phyloP scores from a whole-genome alignment of 805 yeast genomes.

The Saccharomycopsis babjevae region DNA sequence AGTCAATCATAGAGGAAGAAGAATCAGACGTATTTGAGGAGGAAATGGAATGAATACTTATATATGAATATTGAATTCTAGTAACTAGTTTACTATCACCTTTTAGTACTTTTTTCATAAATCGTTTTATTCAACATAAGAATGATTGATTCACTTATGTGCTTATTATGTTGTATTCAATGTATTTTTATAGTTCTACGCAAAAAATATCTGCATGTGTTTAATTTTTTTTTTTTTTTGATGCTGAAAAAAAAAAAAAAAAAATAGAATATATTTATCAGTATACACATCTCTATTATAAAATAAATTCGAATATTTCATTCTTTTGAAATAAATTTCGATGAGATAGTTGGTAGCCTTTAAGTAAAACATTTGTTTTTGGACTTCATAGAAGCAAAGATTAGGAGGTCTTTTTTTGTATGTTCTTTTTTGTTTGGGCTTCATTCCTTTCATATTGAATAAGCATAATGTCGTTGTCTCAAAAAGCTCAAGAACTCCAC shows the following conservation, averaged over 20 bases:
- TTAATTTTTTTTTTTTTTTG: neutral
- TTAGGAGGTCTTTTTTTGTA: too few species aligned
- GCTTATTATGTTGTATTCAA: neutral
- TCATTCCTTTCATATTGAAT: neutral
- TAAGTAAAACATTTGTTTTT: too few species aligned
- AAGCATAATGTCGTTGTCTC: conserved; percentile 22
- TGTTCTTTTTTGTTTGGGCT: neutral
- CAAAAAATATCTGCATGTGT: neutral
- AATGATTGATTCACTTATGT: neutral
- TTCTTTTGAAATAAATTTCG: too few species aligned
- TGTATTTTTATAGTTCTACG: neutral
- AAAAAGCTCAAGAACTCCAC: conserved; percentile 50
- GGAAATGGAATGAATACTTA: neutral
- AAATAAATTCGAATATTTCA: too few species aligned
- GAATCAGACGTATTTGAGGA: neutral
- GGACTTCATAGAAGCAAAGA: too few species aligned
- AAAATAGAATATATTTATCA: too few species aligned
- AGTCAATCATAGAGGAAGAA: neutral
- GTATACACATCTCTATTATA: neutral
- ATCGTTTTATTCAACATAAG: neutral
- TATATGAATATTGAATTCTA: too few species aligned
- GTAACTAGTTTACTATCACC: neutral
- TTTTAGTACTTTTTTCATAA: neutral
- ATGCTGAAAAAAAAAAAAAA: neutral
- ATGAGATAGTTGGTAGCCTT: too few species aligned